These are phyloP conservation scores for Mesembryanthemum crystallinum DNA, from an alignment of 148 eudicot species.

Conservation along the genomic window DNA sequence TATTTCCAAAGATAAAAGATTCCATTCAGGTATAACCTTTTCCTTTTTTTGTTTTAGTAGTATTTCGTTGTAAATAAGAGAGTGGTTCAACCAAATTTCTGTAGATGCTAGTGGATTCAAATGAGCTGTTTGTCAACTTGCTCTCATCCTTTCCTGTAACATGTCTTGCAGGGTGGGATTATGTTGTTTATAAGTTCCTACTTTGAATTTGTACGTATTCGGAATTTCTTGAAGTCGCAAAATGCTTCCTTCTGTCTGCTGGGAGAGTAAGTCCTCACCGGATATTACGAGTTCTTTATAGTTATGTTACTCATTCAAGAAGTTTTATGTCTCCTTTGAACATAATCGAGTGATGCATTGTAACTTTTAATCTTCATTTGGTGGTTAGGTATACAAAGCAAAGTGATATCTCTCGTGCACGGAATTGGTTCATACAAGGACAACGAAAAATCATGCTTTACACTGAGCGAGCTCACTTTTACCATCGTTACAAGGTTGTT, in stretches of 20 bases:
- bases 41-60: background rate
- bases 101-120: background rate
- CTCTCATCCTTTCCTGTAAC: background rate
- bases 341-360: background rate
- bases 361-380: background rate
- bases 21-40: conserved; percentile 61
- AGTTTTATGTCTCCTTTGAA: conserved; percentile 1
- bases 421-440: conserved; percentile 73
- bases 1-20: conserved; percentile 92
- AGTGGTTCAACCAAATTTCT: background rate
- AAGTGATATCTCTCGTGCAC: conserved; percentile 80
- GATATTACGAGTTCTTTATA: background rate
- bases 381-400: conserved; percentile 63
- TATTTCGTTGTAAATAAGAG: background rate
- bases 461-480: conserved; percentile 93
- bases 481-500: conserved; percentile 89
- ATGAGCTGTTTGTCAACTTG: background rate
- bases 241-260: conserved; percentile 80
- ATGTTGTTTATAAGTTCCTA: conserved; percentile 81
- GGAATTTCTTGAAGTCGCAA: conserved; percentile 81
- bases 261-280: conserved; percentile 64
- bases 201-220: conserved; percentile 79
- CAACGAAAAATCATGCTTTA: conserved; percentile 77
- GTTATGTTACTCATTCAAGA: background rate
- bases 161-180: conserved; percentile 63